Conservation (phyloP, 441 rosid species). For the Rhodomyrtus psidioides region DNA sequence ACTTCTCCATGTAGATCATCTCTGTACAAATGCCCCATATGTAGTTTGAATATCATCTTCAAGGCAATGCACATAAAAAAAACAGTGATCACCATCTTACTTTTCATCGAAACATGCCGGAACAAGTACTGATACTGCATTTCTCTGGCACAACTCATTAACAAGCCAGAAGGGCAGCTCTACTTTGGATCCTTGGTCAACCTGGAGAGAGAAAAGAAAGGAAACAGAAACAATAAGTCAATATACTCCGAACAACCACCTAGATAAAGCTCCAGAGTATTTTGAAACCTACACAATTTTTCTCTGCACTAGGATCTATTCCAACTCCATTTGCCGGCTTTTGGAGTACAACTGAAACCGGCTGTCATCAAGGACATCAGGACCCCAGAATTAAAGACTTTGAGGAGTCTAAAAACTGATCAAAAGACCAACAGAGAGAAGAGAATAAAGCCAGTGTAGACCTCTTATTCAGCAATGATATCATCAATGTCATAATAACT, state of each 20-base stretch:
- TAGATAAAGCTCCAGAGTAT: neutral
- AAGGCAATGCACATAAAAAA: neutral
- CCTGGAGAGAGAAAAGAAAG: conserved; percentile 45
- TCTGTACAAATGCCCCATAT: neutral
- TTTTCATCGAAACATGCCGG: conserved; percentile 75
- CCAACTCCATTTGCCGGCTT: conserved; percentile 68
- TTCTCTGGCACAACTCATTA: conserved; percentile 55
- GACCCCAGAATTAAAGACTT: neutral
- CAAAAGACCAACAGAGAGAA: neutral
- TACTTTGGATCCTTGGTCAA: conserved; percentile 66
- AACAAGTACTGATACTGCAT: conserved; percentile 50
- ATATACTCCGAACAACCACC: neutral
- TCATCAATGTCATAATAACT: conserved; percentile 54
- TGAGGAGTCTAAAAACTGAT: neutral
- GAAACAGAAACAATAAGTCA: neutral
- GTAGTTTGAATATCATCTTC: neutral
- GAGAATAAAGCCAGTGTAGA: neutral
- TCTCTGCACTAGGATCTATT: conserved; percentile 72
- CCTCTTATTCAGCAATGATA: conserved; percentile 69
- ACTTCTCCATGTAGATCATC: neutral
- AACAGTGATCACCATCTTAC: conserved; percentile 20
- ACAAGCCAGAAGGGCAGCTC: conserved; percentile 92
- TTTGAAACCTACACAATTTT: conserved; percentile 35
- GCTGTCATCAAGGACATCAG: conserved; percentile 23
- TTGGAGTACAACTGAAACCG: conserved; percentile 61